These are phyloP conservation scores for Cryptosporidium sp. DNA, from an alignment of 169 alveolate genomes.

Conservation along the genomic window DNA sequence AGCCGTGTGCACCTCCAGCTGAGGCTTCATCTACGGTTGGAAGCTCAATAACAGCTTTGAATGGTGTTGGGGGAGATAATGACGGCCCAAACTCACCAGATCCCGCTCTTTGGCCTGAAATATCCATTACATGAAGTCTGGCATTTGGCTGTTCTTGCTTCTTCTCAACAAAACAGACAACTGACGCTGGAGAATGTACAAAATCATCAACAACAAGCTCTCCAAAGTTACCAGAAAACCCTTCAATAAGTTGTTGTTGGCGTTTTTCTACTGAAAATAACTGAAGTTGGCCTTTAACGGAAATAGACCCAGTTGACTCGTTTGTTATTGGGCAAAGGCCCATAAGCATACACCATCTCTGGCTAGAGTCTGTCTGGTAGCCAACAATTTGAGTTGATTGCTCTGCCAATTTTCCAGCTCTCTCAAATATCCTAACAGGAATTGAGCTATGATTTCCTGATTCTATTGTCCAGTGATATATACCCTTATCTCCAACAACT, in stretches of 20 bases:
- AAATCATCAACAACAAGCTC: slow-evolving; percentile 87
- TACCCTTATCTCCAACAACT: slow-evolving; percentile 90
- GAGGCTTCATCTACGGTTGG: slow-evolving; percentile 76
- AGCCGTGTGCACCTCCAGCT: slow-evolving; percentile 77
- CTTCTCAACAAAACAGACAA: slow-evolving; percentile 94
- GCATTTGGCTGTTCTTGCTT: slow-evolving; percentile 88
- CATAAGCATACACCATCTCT: slow-evolving; percentile 94
- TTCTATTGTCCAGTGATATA: slow-evolving; percentile 92
- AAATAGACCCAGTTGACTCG: slow-evolving; percentile 87
- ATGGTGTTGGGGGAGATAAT: slow-evolving; percentile 74
- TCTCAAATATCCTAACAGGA: slow-evolving; percentile 89
- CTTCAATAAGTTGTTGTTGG: slow-evolving; percentile 94
- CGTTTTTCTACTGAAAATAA: slow-evolving; percentile 91
- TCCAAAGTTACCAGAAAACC: slow-evolving; percentile 95
- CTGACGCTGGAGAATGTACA: slow-evolving; percentile 80
- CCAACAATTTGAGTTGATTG: slow-evolving; percentile 91
- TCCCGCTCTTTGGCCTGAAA: slow-evolving; percentile 82
- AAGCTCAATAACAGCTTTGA: slow-evolving; percentile 77
- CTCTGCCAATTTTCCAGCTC: slow-evolving; percentile 89
- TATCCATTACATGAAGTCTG: slow-evolving; percentile 94
- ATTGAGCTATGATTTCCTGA: slow-evolving; percentile 83
- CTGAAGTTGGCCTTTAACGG: slow-evolving; percentile 94
- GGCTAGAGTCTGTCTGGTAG: slow-evolving; percentile 88
- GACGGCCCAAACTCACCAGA: slow-evolving; percentile 52
- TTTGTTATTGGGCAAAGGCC: slow-evolving; percentile 88